Conservation (phyloP, 2,329 filamentous ascomycete species). For the Pseudogymnoascus sp. region DNA sequence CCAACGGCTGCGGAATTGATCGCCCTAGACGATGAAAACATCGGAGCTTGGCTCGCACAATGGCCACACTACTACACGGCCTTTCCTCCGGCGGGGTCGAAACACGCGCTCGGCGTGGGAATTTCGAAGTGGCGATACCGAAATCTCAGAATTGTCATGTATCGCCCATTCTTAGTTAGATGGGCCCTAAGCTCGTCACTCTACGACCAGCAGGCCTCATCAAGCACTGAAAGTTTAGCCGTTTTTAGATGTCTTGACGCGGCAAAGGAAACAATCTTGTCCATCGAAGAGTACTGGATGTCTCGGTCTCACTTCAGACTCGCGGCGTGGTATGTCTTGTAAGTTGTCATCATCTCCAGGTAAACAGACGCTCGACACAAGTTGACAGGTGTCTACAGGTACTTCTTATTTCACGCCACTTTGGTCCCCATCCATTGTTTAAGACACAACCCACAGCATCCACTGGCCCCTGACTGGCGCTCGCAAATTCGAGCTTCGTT, state of each 20-base stretch:
- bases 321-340: slow-evolving; percentile 16
- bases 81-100: slow-evolving; percentile 7
- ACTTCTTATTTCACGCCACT: slow-evolving; percentile 11
- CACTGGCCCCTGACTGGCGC: slow-evolving; percentile 12
- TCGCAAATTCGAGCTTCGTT: slow-evolving; percentile 12
- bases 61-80: slow-evolving; percentile 11
- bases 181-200: slow-evolving; percentile 8
- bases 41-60: slow-evolving; percentile 12
- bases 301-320: slow-evolving; percentile 11
- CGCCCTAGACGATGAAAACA: slow-evolving; percentile 11
- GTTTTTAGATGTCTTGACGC: slow-evolving; percentile 12
- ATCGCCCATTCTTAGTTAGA: slow-evolving; percentile 15
- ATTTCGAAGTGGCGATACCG: slow-evolving; percentile 16
- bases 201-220: not conserved
- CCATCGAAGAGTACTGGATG: slow-evolving; percentile 12
- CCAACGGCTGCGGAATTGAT: slow-evolving; percentile 10
- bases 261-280: slow-evolving; percentile 11
- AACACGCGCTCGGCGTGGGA: slow-evolving; percentile 11
- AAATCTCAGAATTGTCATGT: slow-evolving; percentile 16
- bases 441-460: slow-evolving; percentile 10
- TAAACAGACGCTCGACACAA: not conserved
- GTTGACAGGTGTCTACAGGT: not conserved
- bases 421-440: slow-evolving; percentile 9
- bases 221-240: not conserved
- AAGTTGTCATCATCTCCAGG: not conserved